These are phyloP conservation scores for Crithidia thermophila DNA, from an alignment of 208 protist species.

Conservation along the genomic window DNA sequence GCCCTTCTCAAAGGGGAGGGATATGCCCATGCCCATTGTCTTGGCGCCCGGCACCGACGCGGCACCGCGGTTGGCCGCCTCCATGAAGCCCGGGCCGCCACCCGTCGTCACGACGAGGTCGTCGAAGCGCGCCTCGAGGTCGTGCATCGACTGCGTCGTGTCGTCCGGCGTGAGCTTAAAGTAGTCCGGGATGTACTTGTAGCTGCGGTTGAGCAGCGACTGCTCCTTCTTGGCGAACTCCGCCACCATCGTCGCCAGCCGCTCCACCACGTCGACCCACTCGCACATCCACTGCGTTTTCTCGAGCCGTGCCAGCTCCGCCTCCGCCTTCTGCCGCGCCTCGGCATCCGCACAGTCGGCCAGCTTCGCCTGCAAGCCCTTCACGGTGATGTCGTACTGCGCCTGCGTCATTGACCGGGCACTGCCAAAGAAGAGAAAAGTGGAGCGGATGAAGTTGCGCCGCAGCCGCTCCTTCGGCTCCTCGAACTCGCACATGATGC, in stretches of 20 bases:
- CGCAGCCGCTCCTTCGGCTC: constrained; percentile 80
- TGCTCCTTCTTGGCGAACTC: constrained; percentile 55
- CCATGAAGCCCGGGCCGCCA: constrained; percentile 94
- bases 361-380: constrained; percentile 28
- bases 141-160: constrained; percentile 17
- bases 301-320: constrained; percentile 58
- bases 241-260: constrained; percentile 66
- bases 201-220: constrained; percentile 57
- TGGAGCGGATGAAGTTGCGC: constrained; percentile 74
- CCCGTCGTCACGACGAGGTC: constrained; percentile 91
- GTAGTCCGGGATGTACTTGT: constrained; percentile 78
- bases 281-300: constrained; percentile 93
- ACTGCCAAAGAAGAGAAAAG: constrained; percentile 93
- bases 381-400: constrained; percentile 66
- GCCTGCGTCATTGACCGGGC: constrained; percentile 82
- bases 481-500: constrained; percentile 94
- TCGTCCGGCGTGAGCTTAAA: constrained; percentile 57
- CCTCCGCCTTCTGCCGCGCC: constrained; percentile 23
- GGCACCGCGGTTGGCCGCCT: constrained; percentile 92
- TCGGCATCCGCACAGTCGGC: constrained; percentile 21
- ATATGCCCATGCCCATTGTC: constrained; percentile 94
- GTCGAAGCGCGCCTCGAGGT: constrained; percentile 32
- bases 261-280: constrained; percentile 80
- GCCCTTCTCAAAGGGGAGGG: constrained; percentile 93
- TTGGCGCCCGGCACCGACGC: constrained; percentile 60